phyloP scores from a whole-genome alignment of 805 yeast species.

The Metschnikowia sp. region DNA sequence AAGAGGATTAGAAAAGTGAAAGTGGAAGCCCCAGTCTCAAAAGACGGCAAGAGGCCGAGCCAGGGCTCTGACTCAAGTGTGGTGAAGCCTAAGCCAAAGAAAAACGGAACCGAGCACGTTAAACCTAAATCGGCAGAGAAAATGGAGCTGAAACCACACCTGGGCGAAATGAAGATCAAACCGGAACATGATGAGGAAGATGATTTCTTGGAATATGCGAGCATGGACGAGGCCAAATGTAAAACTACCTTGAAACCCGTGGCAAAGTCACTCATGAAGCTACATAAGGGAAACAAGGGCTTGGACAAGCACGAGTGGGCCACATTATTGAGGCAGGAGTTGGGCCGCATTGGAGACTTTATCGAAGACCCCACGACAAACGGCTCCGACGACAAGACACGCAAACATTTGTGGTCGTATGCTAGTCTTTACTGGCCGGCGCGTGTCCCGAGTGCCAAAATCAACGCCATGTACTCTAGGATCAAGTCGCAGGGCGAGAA shows the following conservation, averaged over 20 bases:
- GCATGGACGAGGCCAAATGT: slow-evolving; percentile 75
- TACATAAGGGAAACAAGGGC: slow-evolving; percentile 71
- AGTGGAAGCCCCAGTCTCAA: slow-evolving; percentile 9
- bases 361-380: slow-evolving; percentile 42
- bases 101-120: slow-evolving; percentile 7
- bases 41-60: slow-evolving; percentile 1
- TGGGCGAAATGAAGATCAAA: slow-evolving; percentile 16
- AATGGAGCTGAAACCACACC: slow-evolving; percentile 8
- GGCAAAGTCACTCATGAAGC: slow-evolving; percentile 57
- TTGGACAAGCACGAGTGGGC: slow-evolving; percentile 79
- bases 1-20: slow-evolving; percentile 20
- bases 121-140: slow-evolving; percentile 15
- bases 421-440: slow-evolving; percentile 88
- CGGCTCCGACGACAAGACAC: slow-evolving; percentile 33
- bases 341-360: slow-evolving; percentile 70
- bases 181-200: slow-evolving; percentile 25
- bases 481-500: slow-evolving; percentile 32
- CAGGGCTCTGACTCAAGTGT: not conserved
- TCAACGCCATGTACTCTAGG: slow-evolving; percentile 73
- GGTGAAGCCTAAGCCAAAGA: slow-evolving; percentile 8
- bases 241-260: slow-evolving; percentile 62
- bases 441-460: slow-evolving; percentile 68
- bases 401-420: slow-evolving; percentile 78
- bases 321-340: slow-evolving; percentile 59
- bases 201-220: slow-evolving; percentile 55